Conservation (phyloP, 2,329 filamentous ascomycete genomes). For the Xylariales sp. region DNA sequence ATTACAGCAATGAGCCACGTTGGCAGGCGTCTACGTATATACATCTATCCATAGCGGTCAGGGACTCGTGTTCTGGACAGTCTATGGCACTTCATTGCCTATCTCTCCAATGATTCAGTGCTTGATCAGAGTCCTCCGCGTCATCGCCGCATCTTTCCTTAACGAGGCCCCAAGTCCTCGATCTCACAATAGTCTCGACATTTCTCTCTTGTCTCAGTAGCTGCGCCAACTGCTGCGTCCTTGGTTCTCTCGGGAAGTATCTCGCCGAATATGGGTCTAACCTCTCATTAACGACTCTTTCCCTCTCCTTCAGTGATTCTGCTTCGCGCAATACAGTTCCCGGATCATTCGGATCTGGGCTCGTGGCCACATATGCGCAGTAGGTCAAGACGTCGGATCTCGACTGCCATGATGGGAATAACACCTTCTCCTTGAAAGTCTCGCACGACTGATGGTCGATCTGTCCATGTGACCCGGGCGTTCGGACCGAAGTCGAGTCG, state of each 20-base stretch:
- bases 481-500: conserved; percentile 63
- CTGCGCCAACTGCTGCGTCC: conserved; percentile 73
- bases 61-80: not conserved
- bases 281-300: conserved; percentile 77
- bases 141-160: conserved; percentile 66
- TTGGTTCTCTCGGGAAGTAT: conserved; percentile 73
- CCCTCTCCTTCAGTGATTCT: conserved; percentile 65
- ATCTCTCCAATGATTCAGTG: conserved; percentile 25
- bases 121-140: conserved; percentile 53
- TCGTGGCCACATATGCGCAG: conserved; percentile 82
- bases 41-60: too few relatives aligned
- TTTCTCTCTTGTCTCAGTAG: conserved; percentile 70
- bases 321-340: conserved; percentile 64
- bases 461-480: conserved; percentile 44
- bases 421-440: conserved; percentile 67
- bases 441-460: conserved; percentile 62
- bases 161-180: conserved; percentile 76
- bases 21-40: too few relatives aligned
- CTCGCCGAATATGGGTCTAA: conserved; percentile 86
- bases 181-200: conserved; percentile 74
- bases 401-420: conserved; percentile 86
- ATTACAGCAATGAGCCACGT: too few relatives aligned
- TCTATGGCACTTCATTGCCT: too few relatives aligned
- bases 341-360: conserved; percentile 82
- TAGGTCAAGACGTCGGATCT: conserved; percentile 82